Evolutionary conservation across 331 rosid species (phyloP), one percentile per base, ranked within the genome.

Genomic region (Malus hybrid): DNA sequence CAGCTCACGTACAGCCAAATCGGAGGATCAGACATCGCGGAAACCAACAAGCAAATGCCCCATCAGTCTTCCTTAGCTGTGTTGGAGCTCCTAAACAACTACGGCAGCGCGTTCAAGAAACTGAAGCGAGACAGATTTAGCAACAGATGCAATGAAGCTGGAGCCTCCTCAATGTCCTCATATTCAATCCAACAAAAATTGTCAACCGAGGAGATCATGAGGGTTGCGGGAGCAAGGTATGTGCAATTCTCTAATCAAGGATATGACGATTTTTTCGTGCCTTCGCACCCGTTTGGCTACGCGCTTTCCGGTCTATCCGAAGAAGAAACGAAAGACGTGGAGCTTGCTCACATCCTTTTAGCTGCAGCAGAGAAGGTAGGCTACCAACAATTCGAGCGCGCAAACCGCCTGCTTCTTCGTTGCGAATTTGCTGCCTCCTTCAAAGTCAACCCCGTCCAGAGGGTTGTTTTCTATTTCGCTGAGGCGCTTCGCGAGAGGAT

Each of bases 221-320:
- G 88, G 83, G 80, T 88, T 3, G 94, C 96, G 6, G 94, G 93
- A 73, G 83, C 83, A 83, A 90, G 93, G 85, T 91, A 87, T 76
- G 67, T 90, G 2, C 88, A 87, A 77, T 80, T 73, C 50, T 88
- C 83, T 59, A 72, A 82, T 1, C 80, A 81, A 22, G 85, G 85
- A 78, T 57, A 76, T 71, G 89, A 82, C 55, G 75, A 67, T 76
- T 69, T 52, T 48, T 69, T 29, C 79, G 65, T 80, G 69, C 82
- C 88, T 2, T 75, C 74, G 76, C 91, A 86, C 67, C 91, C 93
- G 11, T 91, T 84, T 54, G 93, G 88, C 14, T 85, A 81, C 18
- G 87, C 84, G n/a, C 75, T 82, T 15, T 76, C 79, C 0, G 79
- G 65, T 55, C 77, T 91, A 12, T 85, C 90, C 0, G 86, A 84